These are phyloP conservation scores for Sclerotiophoma versabilis DNA, from an alignment of 2,329 filamentous ascomycete genomes.

Conservation along the genomic window DNA sequence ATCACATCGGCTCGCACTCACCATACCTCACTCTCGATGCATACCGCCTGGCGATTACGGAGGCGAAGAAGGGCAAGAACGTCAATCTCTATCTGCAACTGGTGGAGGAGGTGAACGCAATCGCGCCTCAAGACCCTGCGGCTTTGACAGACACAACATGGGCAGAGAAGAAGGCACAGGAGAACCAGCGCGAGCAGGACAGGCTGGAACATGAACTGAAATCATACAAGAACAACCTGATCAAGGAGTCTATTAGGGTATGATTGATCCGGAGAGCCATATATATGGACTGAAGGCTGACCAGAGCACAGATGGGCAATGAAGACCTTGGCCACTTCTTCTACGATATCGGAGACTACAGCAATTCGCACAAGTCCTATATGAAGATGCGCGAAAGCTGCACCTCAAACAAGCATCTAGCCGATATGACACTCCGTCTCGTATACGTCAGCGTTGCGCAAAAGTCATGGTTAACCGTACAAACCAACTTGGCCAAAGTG, in stretches of 20 bases:
- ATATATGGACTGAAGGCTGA: conserved; percentile 4
- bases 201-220: conserved; percentile 86
- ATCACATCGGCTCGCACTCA: conserved; percentile 81
- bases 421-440: conserved; percentile 81
- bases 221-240: conserved; percentile 93
- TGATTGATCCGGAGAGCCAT: conserved; percentile 13
- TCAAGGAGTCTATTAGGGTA: conserved; percentile 95
- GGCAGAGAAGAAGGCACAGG: conserved; percentile 71
- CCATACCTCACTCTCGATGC: conserved; percentile 80
- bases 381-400: conserved; percentile 89
- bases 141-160: conserved; percentile 74
- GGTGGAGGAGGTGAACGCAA: conserved; percentile 68
- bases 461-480: conserved; percentile 76
- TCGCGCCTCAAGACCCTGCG: conserved; percentile 72
- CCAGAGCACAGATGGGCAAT: conserved; percentile 78
- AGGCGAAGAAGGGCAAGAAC: conserved; percentile 80
- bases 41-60: conserved; percentile 75
- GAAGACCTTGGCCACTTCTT: conserved; percentile 89
- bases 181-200: conserved; percentile 73
- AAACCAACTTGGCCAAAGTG: conserved; percentile 65
- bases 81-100: conserved; percentile 73
- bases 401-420: conserved; percentile 80
- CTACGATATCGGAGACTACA: conserved; percentile 77
- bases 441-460: conserved; percentile 78
- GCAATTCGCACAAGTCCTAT: conserved; percentile 77